Base-by-base conservation (phyloP, 768 basidiomycete species). In the Tubosaeta brunneosetosa region DNA sequence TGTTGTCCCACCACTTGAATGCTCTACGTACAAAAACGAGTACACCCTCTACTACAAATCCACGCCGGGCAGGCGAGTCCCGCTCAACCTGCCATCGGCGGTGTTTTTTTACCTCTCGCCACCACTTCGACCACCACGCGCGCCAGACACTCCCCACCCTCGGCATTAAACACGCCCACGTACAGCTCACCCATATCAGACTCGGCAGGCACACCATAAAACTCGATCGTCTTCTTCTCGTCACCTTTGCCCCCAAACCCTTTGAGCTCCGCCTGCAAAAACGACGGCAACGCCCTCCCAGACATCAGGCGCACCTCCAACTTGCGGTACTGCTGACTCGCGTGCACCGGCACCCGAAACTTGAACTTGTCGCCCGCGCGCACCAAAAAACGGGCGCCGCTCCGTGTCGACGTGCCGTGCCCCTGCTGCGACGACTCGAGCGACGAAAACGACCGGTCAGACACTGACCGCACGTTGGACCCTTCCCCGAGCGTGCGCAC, bases 401-500 rank as follows among this genome's bases (percentile, higher is more conserved):
- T 61, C 4, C 49, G 51, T 25, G 63, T 66, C 22, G 58, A 51
- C 14, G 63, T 49, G 26, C 45, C 61, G 26, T 65, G 67, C 19
- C 71, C 73, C 16, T 69, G 71, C 43, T 76, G 77, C 11, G 82
- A 84, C 4, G 83, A 84, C 60, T 82, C 82, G 27, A 85, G 68
- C 14, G 84, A 83, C 4, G 83, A 80, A 59, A 83, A 82, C 12
- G 85, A 84, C 63, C 61, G 65, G 52, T 71, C 66, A 0, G 75
- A 73, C 19, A 60, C 61, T 3, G 71, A 73, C 12, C 62, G 66
- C 42, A 59, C 63, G 49, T 60, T 63, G 10, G 60, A 52, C 32
- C 86, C 82, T 33, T 75, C 83, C 19, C 85, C 88, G 51, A 88
- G 73, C 13, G 84, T 78, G 47, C 79, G 80, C 36, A 89, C 83